Conservation (phyloP, 2,329 filamentous ascomycete species). For the Colletotrichum sp. region DNA sequence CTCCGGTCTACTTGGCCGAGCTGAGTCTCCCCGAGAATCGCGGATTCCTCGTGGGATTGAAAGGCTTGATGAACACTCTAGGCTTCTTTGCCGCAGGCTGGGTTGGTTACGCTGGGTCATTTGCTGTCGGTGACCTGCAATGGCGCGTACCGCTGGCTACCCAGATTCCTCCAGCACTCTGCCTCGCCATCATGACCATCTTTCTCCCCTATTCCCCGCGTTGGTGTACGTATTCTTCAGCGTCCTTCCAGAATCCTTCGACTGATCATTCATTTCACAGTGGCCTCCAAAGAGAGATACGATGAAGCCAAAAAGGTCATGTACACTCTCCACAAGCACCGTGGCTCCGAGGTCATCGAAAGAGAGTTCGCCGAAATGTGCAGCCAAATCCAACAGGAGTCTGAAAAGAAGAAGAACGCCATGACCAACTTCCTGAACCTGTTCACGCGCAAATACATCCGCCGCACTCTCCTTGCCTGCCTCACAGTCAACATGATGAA, state of each 20-base stretch:
- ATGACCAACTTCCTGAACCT: slow-evolving; percentile 20
- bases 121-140: slow-evolving; percentile 29
- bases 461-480: slow-evolving; percentile 29
- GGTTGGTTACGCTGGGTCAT: slow-evolving; percentile 42
- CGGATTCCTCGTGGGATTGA: slow-evolving; percentile 29
- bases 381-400: slow-evolving; percentile 27
- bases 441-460: slow-evolving; percentile 31
- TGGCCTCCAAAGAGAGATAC: slow-evolving; percentile 23
- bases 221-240: slow-evolving; percentile 16
- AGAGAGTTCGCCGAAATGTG: slow-evolving; percentile 25
- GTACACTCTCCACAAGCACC: slow-evolving; percentile 26
- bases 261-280: not conserved
- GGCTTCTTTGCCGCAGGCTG: slow-evolving; percentile 43
- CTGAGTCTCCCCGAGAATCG: slow-evolving; percentile 28
- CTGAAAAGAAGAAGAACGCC: slow-evolving; percentile 13
- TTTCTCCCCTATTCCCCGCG: slow-evolving; percentile 31
- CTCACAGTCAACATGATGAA: slow-evolving; percentile 35
- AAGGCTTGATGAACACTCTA: slow-evolving; percentile 36
- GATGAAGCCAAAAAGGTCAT: slow-evolving; percentile 28
- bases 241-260: rapidly evolving
- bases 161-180: slow-evolving; percentile 29
- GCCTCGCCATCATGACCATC: slow-evolving; percentile 23
- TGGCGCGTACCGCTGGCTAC: slow-evolving; percentile 39
- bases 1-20: slow-evolving; percentile 31
- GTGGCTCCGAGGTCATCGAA: slow-evolving; percentile 25